Evolutionary conservation across 2,329 filamentous ascomycete genomes (phyloP), one percentile per base, ranked within the genome.

Genomic region (Cercospora sesami): DNA sequence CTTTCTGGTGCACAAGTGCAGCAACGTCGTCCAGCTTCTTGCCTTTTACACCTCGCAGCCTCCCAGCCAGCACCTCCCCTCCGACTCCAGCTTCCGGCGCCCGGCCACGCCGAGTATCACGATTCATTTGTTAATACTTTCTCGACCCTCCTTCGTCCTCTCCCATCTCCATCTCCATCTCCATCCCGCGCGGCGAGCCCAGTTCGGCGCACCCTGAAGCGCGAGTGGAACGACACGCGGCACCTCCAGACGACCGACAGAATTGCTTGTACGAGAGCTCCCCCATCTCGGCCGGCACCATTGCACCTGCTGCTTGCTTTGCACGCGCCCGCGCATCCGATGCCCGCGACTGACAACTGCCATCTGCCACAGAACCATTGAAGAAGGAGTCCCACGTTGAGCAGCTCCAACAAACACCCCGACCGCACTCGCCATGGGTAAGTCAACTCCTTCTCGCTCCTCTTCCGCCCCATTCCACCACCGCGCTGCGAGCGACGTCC

Each of bases 371-470:
- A 75, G 71, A 68, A 48, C 48, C 30, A n/a, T 58, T 63, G 39
- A 45, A 74, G 74, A 73, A 76, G 72, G 71, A 66, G 72, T 71
- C 65, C 68, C 71, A 71, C 73, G 68, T 71, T 71, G 57, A 64
- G 45, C 42, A 62, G 36, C 58, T 63, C 64, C 70, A 68, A 58
- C 70, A 71, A 71, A 69, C 72, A 69, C 66, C 66, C 65, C 68
- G 69, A 72, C 69, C 69, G 69, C 73, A 70, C 74, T 75, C 74
- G 69, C 74, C 71, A 77, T 77, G 75, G 75, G 75, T 77, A 77
- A 77, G 75, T 71, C 69, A 64, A 65, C 68, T 74, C 64, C 69
- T 64, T 65, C 69, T 72, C 60, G 61, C 60, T 71, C 64, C 68
- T 64, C 71, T 42, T 55, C 63, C 66, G 60, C 58, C 60, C 68